Evolutionary conservation across 352 stramenopile species (phyloP).

Genomic region (Phytophthora melonis): DNA sequence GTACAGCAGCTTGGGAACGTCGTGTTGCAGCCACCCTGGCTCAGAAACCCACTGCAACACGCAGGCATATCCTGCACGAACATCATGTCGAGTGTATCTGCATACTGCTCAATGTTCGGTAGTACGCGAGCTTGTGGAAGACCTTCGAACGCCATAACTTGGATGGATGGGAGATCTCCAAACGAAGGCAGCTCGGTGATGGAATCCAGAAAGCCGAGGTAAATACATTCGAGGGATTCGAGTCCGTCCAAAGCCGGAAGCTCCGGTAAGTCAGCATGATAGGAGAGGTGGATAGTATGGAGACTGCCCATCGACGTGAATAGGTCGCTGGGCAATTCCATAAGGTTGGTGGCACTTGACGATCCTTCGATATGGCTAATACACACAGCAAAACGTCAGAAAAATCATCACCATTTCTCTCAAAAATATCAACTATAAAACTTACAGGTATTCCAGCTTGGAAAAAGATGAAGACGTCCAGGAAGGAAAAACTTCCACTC

Average conservation of each 20-base stretch:
- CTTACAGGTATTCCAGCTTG: conserved; percentile 52
- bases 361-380: conserved; percentile 44
- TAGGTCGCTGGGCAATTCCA: conserved; percentile 31
- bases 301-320: conserved; percentile 35
- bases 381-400: background rate
- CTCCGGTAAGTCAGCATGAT: conserved; percentile 21
- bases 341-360: conserved; percentile 21
- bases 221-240: conserved; percentile 30
- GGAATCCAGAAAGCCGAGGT: conserved; percentile 32
- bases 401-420: background rate
- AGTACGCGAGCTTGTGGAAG: conserved; percentile 26
- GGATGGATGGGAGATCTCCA: conserved; percentile 19
- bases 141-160: conserved; percentile 31
- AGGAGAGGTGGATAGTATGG: conserved; percentile 39
- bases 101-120: conserved; percentile 27
- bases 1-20: conserved; percentile 39
- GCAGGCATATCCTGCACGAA: conserved; percentile 32
- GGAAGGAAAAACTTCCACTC: conserved; percentile 30
- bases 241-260: conserved; percentile 28
- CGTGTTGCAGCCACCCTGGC: conserved; percentile 35
- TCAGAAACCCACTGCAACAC: conserved; percentile 45
- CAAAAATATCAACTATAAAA: background rate
- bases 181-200: conserved; percentile 23
- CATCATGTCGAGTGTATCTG: conserved; percentile 31
- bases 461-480: conserved; percentile 37